Conservation (phyloP, 768 basidiomycete species). For the Megacollybia marginata region DNA sequence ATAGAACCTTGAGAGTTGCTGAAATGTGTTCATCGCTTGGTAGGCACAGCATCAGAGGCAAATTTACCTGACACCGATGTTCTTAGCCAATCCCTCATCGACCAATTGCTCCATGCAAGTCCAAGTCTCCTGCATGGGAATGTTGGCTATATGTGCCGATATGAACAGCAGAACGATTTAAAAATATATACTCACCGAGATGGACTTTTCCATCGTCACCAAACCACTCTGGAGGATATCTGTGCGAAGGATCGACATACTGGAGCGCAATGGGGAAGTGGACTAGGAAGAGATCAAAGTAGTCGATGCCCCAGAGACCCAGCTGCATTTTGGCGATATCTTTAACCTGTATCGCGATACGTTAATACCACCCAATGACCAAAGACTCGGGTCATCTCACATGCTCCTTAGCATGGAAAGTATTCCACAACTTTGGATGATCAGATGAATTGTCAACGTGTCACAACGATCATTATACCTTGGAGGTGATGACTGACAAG, state of each 20-base stretch:
- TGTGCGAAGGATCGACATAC: constrained; percentile 70
- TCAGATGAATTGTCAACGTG: neutral
- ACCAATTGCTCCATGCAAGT: constrained; percentile 72
- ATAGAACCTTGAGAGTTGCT: constrained; percentile 73
- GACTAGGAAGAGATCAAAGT: constrained; percentile 74
- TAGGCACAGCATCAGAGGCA: too few species aligned
- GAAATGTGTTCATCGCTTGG: neutral
- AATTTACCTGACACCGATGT: constrained; percentile 68
- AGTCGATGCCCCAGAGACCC: constrained; percentile 74
- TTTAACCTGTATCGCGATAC: constrained; percentile 36
- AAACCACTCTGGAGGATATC: constrained; percentile 81
- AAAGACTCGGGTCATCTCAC: constrained; percentile 28
- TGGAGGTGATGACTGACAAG: constrained; percentile 70
- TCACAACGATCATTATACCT: constrained; percentile 29
- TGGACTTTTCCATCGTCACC: constrained; percentile 65
- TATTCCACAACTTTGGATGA: constrained; percentile 68
- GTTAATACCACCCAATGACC: neutral
- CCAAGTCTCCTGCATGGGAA: constrained; percentile 81
- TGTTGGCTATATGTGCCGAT: constrained; percentile 39
- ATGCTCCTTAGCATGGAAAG: constrained; percentile 75
- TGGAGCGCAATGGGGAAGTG: constrained; percentile 82
- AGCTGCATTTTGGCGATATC: constrained; percentile 56
- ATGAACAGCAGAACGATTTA: too few species aligned
- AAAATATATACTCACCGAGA: constrained; percentile 36
- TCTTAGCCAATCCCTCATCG: constrained; percentile 61